Evolutionary conservation across 208 protist species (phyloP).

Genomic region (Phytomonas sp.): DNA sequence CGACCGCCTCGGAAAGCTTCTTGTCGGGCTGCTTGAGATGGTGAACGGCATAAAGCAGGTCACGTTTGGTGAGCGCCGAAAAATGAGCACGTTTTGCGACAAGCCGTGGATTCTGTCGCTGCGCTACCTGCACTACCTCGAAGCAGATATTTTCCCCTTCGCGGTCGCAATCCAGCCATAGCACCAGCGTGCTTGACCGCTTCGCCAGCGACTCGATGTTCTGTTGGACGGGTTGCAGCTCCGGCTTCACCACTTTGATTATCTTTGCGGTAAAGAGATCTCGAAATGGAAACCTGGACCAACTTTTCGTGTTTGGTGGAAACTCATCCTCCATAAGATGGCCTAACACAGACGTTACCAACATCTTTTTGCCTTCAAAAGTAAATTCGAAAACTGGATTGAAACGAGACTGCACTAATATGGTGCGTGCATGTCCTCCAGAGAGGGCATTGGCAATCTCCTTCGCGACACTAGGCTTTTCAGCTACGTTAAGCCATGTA

Average conservation of each 20-base stretch:
- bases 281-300: slow-evolving; percentile 77
- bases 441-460: slow-evolving; percentile 79
- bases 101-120: slow-evolving; percentile 33
- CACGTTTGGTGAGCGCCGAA: slow-evolving; percentile 81
- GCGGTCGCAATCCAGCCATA: slow-evolving; percentile 95
- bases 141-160: slow-evolving; percentile 98
- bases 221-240: slow-evolving; percentile 60
- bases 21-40: slow-evolving; percentile 82
- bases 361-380: slow-evolving; percentile 77
- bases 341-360: slow-evolving; percentile 95
- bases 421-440: slow-evolving; percentile 32
- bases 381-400: slow-evolving; percentile 81
- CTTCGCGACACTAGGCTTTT: slow-evolving; percentile 94
- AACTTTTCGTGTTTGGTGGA: slow-evolving; percentile 63
- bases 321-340: slow-evolving; percentile 95
- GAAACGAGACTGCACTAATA: slow-evolving; percentile 43
- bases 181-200: slow-evolving; percentile 72
- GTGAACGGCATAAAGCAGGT: slow-evolving; percentile 74
- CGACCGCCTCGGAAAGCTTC: slow-evolving; percentile 88
- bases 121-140: slow-evolving; percentile 87
- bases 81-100: slow-evolving; percentile 85
- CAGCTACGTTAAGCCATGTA: slow-evolving; percentile 90
- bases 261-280: slow-evolving; percentile 87
- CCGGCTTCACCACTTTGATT: slow-evolving; percentile 62
- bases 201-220: slow-evolving; percentile 70